Evolutionary conservation across 495 filamentous ascomycete species (phyloP), one percentile per base, ranked within the genome.

Genomic region (Hyphodiscus hymeniophilus): DNA sequence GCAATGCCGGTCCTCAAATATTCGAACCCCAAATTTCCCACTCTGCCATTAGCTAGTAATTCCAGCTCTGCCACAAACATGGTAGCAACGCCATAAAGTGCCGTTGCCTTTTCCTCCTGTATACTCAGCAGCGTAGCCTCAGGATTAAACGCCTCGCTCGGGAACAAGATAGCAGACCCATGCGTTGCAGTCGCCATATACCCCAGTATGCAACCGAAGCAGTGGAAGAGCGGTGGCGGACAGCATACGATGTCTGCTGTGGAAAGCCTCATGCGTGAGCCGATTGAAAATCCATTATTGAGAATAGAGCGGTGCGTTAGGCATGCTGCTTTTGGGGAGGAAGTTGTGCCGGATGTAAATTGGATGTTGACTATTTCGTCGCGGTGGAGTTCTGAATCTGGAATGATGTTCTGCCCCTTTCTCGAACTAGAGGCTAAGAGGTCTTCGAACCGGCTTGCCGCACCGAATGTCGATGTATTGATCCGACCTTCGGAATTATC

Each of bases 121-220:
- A 89, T 81, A 38, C 85, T 66, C 58, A 51, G 61, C 3, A 98
- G 69, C 0, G 85, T 72, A 0, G 85, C 85, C 11, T 67, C 59
- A 3, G 90, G 84, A 63, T 95, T 80, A 68, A 96, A 98, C 5
- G 87, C 84, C 59, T 94, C 89, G 1, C 79, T 70, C 0, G 91
- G 87, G 59, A 95, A 94, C 15, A 95, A 80, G 57, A 96, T 89
- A 26, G 79, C 67, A 1, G 86, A 79, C 46, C 84, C 92, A 34
- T 90, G 89, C 0, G 90, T 95, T 11, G 85, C 88, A 1, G 86
- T 91, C 0, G 92, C 92, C 86, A 95, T 92, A 64, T 91, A 92
- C 1, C 92, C 92, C 0, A 98, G 72, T 24, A 96, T 84, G 51
- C 72, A 81, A 41, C 92, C 92, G 63, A 98, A 96, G 63, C 92